Base-by-base conservation (phyloP, 192 early-diverging fungal species). In the Coemansia sp. region DNA sequence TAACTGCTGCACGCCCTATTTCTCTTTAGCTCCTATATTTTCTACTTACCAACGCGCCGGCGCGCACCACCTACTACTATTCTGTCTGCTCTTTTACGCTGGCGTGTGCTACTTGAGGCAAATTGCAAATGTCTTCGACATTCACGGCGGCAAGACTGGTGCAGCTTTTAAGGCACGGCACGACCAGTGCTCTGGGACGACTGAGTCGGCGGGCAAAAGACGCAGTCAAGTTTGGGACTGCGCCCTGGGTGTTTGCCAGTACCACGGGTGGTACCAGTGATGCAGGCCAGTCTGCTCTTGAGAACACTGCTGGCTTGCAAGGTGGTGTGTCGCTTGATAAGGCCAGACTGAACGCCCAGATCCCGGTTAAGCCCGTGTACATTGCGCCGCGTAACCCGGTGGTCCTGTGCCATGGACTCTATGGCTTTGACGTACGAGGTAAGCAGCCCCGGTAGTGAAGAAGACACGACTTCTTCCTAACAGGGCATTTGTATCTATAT, bases 401-500 rank as follows among this genome's bases (percentile, higher is more conserved):
- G 27, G 89, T 93, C 2, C 78, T 95, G 7, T 93, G 91, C 56
- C 93, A 95, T 59, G 93, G 71, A 4, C 77, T 97, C 17, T 97
- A 91, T 68, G 94, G 94, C 2, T 97, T 91, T 53, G 92, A 97
- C 67, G 86, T 85, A 35, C 76, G 79, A 29, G 36, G 49, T 50
- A 39, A 39, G 48, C 33, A 43, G 42, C 53, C 36, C n/a, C n/a
- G n/a, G n/a, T n/a, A n/a, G n/a, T n/a, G n/a, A n/a, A 14, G 3
- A 38, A 3, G 3, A 18, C 36, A 38, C 3, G 19, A 5, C 18
- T 39, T 39, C 15, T 39, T 39, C 18, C 18, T 33, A 33, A 13
- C 32, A 33, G 32, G n/a, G n/a, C n/a, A n/a, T n/a, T n/a, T n/a
- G n/a, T n/a, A n/a, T n/a, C n/a, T n/a, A n/a, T n/a, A n/a, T n/a